Percentiles rank a stretch among this genome's conserved stretches.
These are phyloP conservation scores for Trichoderma polysporum DNA, from an alignment of 2,329 filamentous ascomycete species.

Conservation along the genomic window DNA sequence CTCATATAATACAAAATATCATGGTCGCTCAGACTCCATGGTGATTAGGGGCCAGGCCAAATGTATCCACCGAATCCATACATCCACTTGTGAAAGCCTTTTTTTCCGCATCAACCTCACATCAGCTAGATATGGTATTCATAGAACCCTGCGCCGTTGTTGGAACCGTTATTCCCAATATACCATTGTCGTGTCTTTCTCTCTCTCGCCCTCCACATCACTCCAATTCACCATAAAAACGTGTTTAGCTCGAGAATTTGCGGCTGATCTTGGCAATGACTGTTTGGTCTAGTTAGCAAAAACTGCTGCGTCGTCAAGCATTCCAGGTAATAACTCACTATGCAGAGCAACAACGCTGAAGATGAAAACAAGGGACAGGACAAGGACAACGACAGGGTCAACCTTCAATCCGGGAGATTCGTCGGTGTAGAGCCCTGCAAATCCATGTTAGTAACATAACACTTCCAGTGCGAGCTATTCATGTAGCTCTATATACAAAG, in stretches of 20 bases:
- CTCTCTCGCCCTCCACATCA: neutral
- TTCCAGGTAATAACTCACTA: conserved; percentile 60
- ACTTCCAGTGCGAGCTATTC: neutral
- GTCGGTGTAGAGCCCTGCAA: conserved; percentile 86
- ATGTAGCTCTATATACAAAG: neutral
- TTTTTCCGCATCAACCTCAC: neutral
- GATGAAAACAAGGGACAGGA: conserved; percentile 96
- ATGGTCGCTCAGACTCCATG: conserved; percentile 19
- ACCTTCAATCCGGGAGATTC: conserved; percentile 97
- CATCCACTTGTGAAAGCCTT: neutral
- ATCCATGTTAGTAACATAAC: neutral
- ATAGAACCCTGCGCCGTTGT: conserved; percentile 10
- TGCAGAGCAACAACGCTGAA: conserved; percentile 97
- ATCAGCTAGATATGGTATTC: conserved; percentile 5
- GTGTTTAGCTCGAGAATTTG: conserved; percentile 68
- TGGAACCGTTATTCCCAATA: conserved; percentile 10
- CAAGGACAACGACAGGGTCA: conserved; percentile 94
- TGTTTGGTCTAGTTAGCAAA: conserved; percentile 40
- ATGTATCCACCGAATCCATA: conserved; percentile 19
- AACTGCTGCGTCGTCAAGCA: neutral
- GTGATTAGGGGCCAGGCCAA: conserved; percentile 15
- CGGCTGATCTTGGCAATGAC: conserved; percentile 95
- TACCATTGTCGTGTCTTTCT: neutral
- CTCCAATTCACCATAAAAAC: neutral
- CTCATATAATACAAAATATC: conserved; percentile 23